Percentiles rank a stretch among this genome's conserved stretches.
Conservation (phyloP, 768 basidiomycete species). For the Termitomyces sp. region DNA sequence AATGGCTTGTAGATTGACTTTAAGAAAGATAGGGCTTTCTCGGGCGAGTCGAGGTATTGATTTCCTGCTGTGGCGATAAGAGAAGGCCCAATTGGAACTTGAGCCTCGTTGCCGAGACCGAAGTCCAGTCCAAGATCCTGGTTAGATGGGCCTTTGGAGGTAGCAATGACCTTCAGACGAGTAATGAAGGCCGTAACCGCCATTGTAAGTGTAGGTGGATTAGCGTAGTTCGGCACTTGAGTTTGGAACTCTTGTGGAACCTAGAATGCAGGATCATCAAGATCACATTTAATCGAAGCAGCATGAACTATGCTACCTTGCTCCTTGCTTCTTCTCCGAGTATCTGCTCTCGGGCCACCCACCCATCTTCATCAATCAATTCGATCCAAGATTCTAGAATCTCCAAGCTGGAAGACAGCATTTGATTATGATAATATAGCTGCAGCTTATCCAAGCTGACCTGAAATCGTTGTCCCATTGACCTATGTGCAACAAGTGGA, state of each 20-base stretch:
- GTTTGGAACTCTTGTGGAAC: constrained; percentile 88
- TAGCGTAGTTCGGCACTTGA: constrained; percentile 91
- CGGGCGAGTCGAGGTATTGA: constrained; percentile 49
- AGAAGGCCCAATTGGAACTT: constrained; percentile 39
- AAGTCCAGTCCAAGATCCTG: constrained; percentile 63
- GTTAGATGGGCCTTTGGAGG: constrained; percentile 38
- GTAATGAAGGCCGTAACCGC: constrained; percentile 87
- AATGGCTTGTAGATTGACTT: constrained; percentile 77
- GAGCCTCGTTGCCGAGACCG: constrained; percentile 38
- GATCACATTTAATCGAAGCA: too few species aligned
- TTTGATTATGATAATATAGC: not conserved
- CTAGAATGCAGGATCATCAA: constrained; percentile 26
- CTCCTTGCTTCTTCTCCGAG: constrained; percentile 95
- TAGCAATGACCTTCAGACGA: constrained; percentile 44
- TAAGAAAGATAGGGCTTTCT: constrained; percentile 62
- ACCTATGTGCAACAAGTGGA: constrained; percentile 88
- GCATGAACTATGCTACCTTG: constrained; percentile 44
- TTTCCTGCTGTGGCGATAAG: constrained; percentile 23
- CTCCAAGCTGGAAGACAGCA: constrained; percentile 51
- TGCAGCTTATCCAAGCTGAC: constrained; percentile 21
- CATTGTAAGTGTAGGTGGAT: constrained; percentile 93
- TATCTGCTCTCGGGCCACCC: constrained; percentile 96
- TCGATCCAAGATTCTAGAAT: constrained; percentile 88
- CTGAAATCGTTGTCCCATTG: constrained; percentile 90
- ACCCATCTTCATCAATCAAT: constrained; percentile 89